These are phyloP conservation scores for Penicillium sp. DNA, from an alignment of 2,329 filamentous ascomycete genomes.

Conservation along the genomic window DNA sequence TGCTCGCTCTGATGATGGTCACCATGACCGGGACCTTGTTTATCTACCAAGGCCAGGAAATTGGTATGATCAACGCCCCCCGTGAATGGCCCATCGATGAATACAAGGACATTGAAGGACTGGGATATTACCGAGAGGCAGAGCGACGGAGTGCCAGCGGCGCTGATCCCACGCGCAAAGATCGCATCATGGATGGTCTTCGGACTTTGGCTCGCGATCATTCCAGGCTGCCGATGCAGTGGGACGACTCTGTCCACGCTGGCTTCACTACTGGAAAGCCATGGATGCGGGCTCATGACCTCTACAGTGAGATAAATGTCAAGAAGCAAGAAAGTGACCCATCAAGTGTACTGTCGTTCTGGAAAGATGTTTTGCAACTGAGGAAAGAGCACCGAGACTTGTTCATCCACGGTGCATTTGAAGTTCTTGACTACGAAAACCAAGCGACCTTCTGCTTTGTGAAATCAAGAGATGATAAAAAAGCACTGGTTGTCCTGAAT, in stretches of 20 bases:
- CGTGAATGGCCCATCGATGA: conserved; percentile 50
- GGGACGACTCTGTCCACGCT: conserved; percentile 56
- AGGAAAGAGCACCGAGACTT: conserved; percentile 58
- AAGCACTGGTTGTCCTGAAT: conserved; percentile 21
- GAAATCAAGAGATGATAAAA: conserved; percentile 17
- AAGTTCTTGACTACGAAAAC: conserved; percentile 22
- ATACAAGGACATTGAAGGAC: conserved; percentile 44
- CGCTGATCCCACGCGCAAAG: conserved; percentile 12
- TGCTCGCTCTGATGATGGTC: conserved; percentile 52
- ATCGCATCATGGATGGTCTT: conserved; percentile 36
- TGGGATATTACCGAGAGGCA: conserved; percentile 49
- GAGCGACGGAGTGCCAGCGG: conserved; percentile 35
- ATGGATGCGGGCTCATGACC: conserved; percentile 61
- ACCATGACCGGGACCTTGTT: conserved; percentile 56
- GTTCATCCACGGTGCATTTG: conserved; percentile 42
- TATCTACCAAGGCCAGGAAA: conserved; percentile 61
- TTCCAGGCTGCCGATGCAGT: conserved; percentile 66
- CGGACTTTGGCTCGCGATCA: conserved; percentile 60
- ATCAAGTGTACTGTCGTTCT: conserved; percentile 58
- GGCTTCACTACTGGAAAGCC: conserved; percentile 61
- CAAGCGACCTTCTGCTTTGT: conserved; percentile 24
- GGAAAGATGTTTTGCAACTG: conserved; percentile 53
- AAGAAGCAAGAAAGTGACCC: conserved; percentile 50
- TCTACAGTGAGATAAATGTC: conserved; percentile 45
- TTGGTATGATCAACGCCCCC: conserved; percentile 60